phyloP scores from a whole-genome alignment of 2,329 filamentous ascomycete genomes.

The Botrytis fragariae region DNA sequence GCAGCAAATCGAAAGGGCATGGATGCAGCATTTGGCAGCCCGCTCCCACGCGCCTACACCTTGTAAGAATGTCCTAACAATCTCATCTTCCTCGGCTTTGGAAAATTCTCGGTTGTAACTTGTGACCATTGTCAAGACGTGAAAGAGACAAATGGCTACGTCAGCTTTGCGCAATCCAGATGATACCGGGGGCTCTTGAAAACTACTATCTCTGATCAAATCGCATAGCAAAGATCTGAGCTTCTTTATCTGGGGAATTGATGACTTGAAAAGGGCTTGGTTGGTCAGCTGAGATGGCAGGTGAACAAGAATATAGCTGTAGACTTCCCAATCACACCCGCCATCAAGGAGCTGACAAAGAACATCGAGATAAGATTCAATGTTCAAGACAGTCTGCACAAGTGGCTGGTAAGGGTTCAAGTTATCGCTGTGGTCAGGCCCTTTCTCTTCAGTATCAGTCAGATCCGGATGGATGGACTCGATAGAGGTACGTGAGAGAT shows the following conservation, averaged over 20 bases:
- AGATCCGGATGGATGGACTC: background rate
- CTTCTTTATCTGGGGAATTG: constrained; percentile 71
- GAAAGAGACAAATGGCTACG: constrained; percentile 83
- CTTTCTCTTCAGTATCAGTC: background rate
- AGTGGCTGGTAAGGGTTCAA: background rate
- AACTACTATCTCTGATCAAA: constrained; percentile 72
- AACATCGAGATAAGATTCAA: constrained; percentile 66
- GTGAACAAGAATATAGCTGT: constrained; percentile 85
- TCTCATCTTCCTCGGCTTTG: constrained; percentile 83
- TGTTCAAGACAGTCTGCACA: constrained; percentile 27
- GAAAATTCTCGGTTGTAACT: constrained; percentile 86
- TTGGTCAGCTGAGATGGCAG: constrained; percentile 87
- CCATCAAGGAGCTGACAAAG: constrained; percentile 71
- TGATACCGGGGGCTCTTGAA: constrained; percentile 77
- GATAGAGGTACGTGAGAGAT: background rate
- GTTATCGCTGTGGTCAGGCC: background rate
- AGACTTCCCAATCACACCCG: constrained; percentile 84
- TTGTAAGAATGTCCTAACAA: constrained; percentile 80
- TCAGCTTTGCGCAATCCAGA: constrained; percentile 82
- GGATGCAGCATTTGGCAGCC: constrained; percentile 89
- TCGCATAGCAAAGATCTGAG: constrained; percentile 77
- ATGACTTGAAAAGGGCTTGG: constrained; percentile 75
- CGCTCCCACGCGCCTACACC: constrained; percentile 82
- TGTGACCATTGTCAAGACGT: constrained; percentile 81
- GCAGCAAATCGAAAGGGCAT: constrained; percentile 90